Percentiles rank a stretch among this genome's conserved stretches.
Evolutionary conservation across 1,284 basidiomycete genomes (phyloP).

Genomic region (Takashimella koratensis): DNA sequence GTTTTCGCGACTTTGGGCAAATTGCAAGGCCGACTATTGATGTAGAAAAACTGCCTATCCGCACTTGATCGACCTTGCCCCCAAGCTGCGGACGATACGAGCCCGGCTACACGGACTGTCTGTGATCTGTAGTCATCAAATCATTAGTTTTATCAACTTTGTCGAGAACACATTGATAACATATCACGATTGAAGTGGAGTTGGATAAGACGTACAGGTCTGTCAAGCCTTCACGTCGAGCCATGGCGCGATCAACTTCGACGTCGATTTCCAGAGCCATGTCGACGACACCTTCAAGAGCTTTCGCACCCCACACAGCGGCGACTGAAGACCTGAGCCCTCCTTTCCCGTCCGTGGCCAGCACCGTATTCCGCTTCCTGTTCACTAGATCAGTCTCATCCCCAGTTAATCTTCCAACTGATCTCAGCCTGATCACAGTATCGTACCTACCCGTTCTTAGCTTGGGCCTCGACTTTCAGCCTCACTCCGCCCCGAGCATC

Average conservation of each 20-base stretch:
- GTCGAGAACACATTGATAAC: background rate
- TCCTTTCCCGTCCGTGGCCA: constrained; percentile 66
- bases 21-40: constrained; percentile 89
- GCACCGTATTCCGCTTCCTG: constrained; percentile 68
- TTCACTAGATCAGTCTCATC: no score
- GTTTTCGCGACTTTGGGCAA: constrained; percentile 74
- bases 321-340: constrained; percentile 65
- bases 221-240: constrained; percentile 38
- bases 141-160: constrained; percentile 6
- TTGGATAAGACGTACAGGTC: constrained; percentile 23
- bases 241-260: constrained; percentile 57
- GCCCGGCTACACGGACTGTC: constrained; percentile 31
- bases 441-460: constrained; percentile 51
- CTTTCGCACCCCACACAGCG: constrained; percentile 80
- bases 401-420: no score
- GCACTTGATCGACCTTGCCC: constrained; percentile 65
- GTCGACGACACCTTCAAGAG: constrained; percentile 69
- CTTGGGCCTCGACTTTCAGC: constrained; percentile 61
- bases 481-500: constrained; percentile 55
- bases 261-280: constrained; percentile 69
- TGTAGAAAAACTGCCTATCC: constrained; percentile 89
- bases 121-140: constrained; percentile 30
- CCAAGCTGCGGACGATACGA: constrained; percentile 45
- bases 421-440: no score
- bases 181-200: no score